These are phyloP conservation scores for Pichia membranifaciens DNA, from an alignment of 805 yeast species.

Conservation along the genomic window DNA sequence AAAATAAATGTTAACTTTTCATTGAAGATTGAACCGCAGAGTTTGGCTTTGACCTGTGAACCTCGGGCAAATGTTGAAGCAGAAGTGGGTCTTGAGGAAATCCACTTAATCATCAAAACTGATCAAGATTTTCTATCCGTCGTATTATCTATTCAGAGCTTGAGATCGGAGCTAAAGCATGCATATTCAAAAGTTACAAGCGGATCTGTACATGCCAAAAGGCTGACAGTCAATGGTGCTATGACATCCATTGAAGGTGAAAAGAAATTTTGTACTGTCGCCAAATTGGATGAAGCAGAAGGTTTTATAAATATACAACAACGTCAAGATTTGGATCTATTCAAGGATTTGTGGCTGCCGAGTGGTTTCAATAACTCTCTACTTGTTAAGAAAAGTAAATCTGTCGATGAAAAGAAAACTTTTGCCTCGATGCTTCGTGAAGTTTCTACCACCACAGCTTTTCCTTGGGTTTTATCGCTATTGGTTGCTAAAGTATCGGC, in stretches of 20 bases:
- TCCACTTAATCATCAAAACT: constrained; percentile 53
- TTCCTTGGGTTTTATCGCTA: constrained; percentile 70
- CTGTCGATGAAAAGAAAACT: constrained; percentile 21
- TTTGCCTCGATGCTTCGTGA: constrained; percentile 46
- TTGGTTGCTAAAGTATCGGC: constrained; percentile 47
- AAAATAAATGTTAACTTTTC: constrained; percentile 59
- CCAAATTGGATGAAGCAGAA: constrained; percentile 45
- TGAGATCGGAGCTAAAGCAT: constrained; percentile 77
- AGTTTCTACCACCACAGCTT: constrained; percentile 55
- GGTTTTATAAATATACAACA: constrained; percentile 75
- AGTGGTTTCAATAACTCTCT: constrained; percentile 28
- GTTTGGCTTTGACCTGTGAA: constrained; percentile 76
- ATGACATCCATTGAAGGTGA: constrained; percentile 34
- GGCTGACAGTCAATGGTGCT: constrained; percentile 43
- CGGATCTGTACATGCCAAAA: constrained; percentile 53
- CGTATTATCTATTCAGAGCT: constrained; percentile 43
- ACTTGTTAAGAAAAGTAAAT: neutral
- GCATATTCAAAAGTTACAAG: constrained; percentile 85
- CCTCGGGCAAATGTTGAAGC: constrained; percentile 94
- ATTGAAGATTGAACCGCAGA: constrained; percentile 65
- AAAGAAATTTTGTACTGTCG: constrained; percentile 44
- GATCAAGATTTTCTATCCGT: constrained; percentile 37
- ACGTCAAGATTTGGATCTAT: constrained; percentile 77
- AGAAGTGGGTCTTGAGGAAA: constrained; percentile 63
- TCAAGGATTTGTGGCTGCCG: constrained; percentile 78